Evolutionary conservation across 2,329 filamentous ascomycete genomes (phyloP).

Genomic region (Colletotrichum trifolii): DNA sequence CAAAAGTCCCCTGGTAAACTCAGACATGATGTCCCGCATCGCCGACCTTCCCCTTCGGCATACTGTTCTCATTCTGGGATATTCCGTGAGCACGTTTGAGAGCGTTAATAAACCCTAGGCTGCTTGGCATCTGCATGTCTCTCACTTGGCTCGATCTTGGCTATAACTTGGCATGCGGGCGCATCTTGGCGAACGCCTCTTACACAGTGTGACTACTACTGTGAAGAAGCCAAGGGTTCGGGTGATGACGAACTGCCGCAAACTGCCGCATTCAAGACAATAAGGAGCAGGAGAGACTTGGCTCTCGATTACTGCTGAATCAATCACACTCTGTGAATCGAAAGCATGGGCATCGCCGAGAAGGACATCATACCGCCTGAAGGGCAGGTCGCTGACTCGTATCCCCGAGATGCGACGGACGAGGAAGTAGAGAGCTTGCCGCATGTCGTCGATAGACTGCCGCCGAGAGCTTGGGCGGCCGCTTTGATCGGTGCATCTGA

Average conservation of each 20-base stretch:
- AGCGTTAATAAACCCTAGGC: conserved; percentile 1
- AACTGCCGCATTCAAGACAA: no score
- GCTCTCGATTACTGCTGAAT: no score
- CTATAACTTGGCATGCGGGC: not conserved
- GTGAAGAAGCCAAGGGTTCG: no score
- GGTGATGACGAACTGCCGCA: no score
- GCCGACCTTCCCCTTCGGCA: not conserved
- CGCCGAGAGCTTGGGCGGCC: conserved; percentile 38
- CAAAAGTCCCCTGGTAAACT: no score
- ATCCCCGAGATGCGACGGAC: conserved; percentile 36
- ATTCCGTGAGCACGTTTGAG: conserved; percentile 24
- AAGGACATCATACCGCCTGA: not conserved
- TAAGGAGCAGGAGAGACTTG: no score
- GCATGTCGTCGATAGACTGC: conserved; percentile 36
- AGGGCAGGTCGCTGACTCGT: not conserved
- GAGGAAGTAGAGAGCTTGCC: conserved; percentile 37
- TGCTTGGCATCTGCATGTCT: conserved; percentile 20
- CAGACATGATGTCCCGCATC: not conserved
- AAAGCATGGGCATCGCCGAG: not conserved
- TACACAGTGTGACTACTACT: not conserved
- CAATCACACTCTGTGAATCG: no score
- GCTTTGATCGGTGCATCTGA: conserved; percentile 37
- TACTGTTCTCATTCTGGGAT: not conserved
- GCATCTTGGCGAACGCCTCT: not conserved
- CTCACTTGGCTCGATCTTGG: not conserved